Evolutionary conservation across 148 eudicot species (phyloP).

Genomic region (Fagopyrum homotropicum): DNA sequence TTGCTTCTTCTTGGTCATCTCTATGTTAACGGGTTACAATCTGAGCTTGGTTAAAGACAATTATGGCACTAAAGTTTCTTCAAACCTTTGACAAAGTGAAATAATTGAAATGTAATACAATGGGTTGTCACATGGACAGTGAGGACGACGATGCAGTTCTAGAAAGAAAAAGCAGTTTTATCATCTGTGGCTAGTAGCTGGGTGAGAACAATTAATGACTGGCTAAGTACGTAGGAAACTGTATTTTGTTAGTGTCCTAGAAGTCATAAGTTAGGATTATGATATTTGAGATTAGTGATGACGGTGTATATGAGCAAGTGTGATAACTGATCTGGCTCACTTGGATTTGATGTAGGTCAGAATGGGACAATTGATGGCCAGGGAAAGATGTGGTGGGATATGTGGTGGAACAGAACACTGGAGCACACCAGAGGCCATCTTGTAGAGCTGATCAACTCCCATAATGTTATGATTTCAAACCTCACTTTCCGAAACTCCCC

Average conservation of each 20-base stretch:
- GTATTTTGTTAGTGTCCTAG: neutral
- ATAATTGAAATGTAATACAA: neutral
- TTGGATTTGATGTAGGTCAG: conserved; percentile 39
- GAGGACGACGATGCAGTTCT: neutral
- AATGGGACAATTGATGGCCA: conserved; percentile 85
- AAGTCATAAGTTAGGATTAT: conserved; percentile 4
- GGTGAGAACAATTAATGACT: neutral
- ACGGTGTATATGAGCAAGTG: neutral
- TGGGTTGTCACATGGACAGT: neutral
- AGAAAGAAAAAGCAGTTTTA: neutral
- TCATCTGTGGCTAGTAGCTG: neutral
- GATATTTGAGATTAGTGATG: neutral
- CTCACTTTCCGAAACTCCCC: conserved; percentile 93
- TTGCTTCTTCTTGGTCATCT: conserved; percentile 5
- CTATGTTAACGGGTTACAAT: neutral
- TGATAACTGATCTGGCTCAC: conserved; percentile 18
- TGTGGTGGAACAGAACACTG: conserved; percentile 97
- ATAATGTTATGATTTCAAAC: conserved; percentile 76
- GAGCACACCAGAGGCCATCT: conserved; percentile 95
- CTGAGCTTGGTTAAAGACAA: neutral
- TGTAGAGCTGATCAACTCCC: conserved; percentile 73
- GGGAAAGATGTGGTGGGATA: conserved; percentile 97
- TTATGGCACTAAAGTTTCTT: neutral
- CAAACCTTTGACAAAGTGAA: neutral
- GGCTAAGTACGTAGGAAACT: neutral